Conservation (phyloP, 495 filamentous ascomycete genomes). For the Daldinia caldariorum region DNA sequence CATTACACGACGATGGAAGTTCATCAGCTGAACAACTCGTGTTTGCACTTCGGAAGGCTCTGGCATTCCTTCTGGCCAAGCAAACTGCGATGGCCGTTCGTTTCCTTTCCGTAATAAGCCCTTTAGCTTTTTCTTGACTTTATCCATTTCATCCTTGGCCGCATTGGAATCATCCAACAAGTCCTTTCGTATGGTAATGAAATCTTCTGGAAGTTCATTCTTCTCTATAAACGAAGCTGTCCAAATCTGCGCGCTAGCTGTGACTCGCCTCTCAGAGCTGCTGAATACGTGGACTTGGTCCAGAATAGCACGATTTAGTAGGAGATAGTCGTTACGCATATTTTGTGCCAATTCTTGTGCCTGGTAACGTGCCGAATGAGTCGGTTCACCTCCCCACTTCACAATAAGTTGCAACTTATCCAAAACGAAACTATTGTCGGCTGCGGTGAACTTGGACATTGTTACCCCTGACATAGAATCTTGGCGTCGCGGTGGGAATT, state of each 20-base stretch:
- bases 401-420: slow-evolving; percentile 98
- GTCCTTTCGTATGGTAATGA: slow-evolving; percentile 90
- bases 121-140: slow-evolving; percentile 99
- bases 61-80: slow-evolving; percentile 95
- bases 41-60: slow-evolving; percentile 90
- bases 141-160: slow-evolving; percentile 99
- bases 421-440: slow-evolving; percentile 85
- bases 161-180: slow-evolving; percentile 97
- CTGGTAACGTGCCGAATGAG: slow-evolving; percentile 96
- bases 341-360: slow-evolving; percentile 92
- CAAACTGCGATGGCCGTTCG: slow-evolving; percentile 89
- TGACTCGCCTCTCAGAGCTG: slow-evolving; percentile 92
- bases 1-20: slow-evolving; percentile 95
- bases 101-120: slow-evolving; percentile 86
- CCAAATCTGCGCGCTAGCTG: slow-evolving; percentile 97
- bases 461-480: slow-evolving; percentile 88
- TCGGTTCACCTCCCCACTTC: slow-evolving; percentile 99
- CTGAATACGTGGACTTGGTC: slow-evolving; percentile 93
- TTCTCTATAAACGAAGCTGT: slow-evolving; percentile 86
- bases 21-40: slow-evolving; percentile 96
- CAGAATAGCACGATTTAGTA: slow-evolving; percentile 91
- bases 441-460: slow-evolving; percentile 87
- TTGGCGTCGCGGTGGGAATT: slow-evolving; percentile 65
- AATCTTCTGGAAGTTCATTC: slow-evolving; percentile 83
- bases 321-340: slow-evolving; percentile 91